Percentiles rank a stretch among this genome's conserved stretches.
Conservation (phyloP, 192 early-diverging fungal species). For the Coemansia aciculifera region DNA sequence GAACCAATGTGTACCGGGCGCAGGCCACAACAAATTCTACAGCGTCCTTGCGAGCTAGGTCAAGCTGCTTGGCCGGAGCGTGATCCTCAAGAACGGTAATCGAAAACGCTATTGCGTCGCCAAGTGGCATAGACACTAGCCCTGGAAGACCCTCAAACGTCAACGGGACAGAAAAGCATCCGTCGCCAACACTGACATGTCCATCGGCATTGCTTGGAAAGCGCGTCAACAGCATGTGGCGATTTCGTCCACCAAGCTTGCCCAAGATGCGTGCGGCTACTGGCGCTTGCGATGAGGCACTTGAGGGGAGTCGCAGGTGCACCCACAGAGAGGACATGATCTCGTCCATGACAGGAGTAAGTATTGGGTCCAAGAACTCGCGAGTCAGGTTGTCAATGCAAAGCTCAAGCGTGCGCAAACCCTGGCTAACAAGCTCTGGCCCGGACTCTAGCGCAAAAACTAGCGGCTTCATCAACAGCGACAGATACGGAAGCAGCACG, state of each 20-base stretch:
- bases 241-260: slow-evolving; percentile 97
- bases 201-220: slow-evolving; percentile 20
- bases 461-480: slow-evolving; percentile 93
- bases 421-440: slow-evolving; percentile 93
- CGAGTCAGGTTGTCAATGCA: slow-evolving; percentile 98
- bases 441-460: slow-evolving; percentile 90
- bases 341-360: slow-evolving; percentile 90
- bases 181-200: neutral
- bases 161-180: slow-evolving; percentile 22
- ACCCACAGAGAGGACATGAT: slow-evolving; percentile 93
- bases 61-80: slow-evolving; percentile 17
- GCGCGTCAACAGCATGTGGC: slow-evolving; percentile 69
- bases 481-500: slow-evolving; percentile 88
- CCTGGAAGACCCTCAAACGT: slow-evolving; percentile 43
- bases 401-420: slow-evolving; percentile 92
- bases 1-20: slow-evolving; percentile 29
- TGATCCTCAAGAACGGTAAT: slow-evolving; percentile 30
- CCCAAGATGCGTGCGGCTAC: slow-evolving; percentile 91
- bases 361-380: slow-evolving; percentile 95
- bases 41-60: slow-evolving; percentile 32
- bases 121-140: slow-evolving; percentile 35
- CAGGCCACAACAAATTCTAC: slow-evolving; percentile 46
- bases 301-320: slow-evolving; percentile 86
- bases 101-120: slow-evolving; percentile 38
- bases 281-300: slow-evolving; percentile 78